Evolutionary conservation across 441 rosid genomes (phyloP).

Genomic region (Mallotus repandus): DNA sequence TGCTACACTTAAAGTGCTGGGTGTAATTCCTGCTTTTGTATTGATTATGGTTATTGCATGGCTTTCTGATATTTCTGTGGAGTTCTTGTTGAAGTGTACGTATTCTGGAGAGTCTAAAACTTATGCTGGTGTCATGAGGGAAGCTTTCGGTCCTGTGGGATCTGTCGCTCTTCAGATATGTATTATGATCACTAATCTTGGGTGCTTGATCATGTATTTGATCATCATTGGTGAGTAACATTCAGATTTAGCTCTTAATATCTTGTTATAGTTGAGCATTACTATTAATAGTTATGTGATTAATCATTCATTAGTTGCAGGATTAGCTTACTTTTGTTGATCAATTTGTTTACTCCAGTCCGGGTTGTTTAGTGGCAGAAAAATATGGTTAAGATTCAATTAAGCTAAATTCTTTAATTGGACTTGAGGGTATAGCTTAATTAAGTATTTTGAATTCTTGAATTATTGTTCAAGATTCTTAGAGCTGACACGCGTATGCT

Average conservation of each 20-base stretch:
- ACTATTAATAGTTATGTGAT: neutral
- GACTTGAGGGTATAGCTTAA: no score
- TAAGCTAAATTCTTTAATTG: no score
- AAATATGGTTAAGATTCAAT: no score
- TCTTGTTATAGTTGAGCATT: neutral
- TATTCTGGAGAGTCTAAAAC: conserved; percentile 52
- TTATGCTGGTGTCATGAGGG: conserved; percentile 74
- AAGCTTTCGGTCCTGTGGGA: conserved; percentile 61
- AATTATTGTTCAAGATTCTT: no score
- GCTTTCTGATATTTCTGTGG: conserved; percentile 65
- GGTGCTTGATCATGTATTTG: conserved; percentile 60
- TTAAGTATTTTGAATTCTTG: no score
- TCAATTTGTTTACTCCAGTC: no score
- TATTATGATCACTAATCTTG: conserved; percentile 64
- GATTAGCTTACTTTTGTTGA: no score
- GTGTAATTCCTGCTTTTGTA: conserved; percentile 63
- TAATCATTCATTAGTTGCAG: no score
- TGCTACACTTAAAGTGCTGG: conserved; percentile 72
- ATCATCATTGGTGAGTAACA: conserved; percentile 59
- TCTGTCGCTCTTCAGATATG: conserved; percentile 50
- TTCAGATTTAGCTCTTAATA: neutral
- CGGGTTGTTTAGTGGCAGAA: no score
- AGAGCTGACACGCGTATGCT: no score
- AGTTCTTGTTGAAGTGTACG: conserved; percentile 62
- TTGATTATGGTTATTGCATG: conserved; percentile 56